A percentile compares a stretch with the other conserved stretches of the same genome.
Evolutionary conservation across 306 rosid genomes (phyloP).

Genomic region (Myrica gale): DNA sequence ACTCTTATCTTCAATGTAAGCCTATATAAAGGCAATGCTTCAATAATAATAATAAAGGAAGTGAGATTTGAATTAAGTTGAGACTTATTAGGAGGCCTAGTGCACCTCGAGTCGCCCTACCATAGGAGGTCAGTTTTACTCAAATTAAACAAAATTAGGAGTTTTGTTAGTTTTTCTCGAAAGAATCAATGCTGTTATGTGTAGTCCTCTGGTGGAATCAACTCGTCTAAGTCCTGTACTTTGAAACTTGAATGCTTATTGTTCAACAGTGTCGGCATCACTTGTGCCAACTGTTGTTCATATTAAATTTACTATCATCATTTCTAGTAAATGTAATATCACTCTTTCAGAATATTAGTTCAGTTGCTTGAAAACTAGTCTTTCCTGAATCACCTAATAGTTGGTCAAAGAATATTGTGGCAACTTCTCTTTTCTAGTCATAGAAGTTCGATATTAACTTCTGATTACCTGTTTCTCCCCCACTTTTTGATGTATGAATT

Average conservation of each 20-base stretch:
- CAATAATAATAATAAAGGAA: too few species aligned
- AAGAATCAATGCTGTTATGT: too few species aligned
- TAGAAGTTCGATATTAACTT: constrained; percentile 6
- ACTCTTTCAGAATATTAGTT: neutral
- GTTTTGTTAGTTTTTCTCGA: too few species aligned
- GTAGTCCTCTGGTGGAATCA: neutral
- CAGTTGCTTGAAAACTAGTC: neutral
- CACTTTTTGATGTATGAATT: neutral
- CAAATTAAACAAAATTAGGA: too few species aligned
- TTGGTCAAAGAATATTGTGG: neutral
- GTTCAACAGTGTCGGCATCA: neutral
- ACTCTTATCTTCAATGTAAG: too few species aligned
- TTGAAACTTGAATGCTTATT: neutral
- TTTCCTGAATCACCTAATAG: neutral
- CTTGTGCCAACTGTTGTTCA: neutral
- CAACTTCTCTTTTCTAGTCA: neutral
- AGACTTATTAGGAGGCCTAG: too few species aligned
- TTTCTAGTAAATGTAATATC: constrained; percentile 1
- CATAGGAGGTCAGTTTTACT: too few species aligned
- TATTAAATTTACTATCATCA: neutral
- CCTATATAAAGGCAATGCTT: too few species aligned
- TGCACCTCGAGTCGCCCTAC: too few species aligned
- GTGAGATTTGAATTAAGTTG: too few species aligned
- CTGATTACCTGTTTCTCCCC: constrained; percentile 1
- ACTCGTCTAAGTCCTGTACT: neutral